Conservation (phyloP, 2,329 filamentous ascomycete genomes). For the Microdochium trichocladiopsis region DNA sequence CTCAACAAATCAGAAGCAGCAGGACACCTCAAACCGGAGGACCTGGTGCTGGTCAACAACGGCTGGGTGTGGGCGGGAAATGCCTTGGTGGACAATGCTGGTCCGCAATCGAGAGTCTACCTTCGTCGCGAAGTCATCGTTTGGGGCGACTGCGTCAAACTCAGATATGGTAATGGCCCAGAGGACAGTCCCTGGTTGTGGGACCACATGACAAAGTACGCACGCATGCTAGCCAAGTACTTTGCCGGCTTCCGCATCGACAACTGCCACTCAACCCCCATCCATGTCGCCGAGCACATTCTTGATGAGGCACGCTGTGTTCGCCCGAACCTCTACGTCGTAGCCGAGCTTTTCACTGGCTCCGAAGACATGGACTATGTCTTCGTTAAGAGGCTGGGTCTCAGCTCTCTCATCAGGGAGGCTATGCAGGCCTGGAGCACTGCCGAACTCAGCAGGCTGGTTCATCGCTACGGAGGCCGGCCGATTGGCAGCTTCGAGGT, state of each 20-base stretch:
- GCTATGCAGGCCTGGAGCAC: slow-evolving; percentile 99
- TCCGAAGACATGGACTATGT: slow-evolving; percentile 94
- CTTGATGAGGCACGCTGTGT: slow-evolving; percentile 88
- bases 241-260: slow-evolving; percentile 95
- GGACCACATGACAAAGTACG: slow-evolving; percentile 94
- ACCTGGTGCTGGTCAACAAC: slow-evolving; percentile 85
- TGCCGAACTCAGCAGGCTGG: slow-evolving; percentile 81
- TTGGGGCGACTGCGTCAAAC: slow-evolving; percentile 97
- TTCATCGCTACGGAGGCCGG: slow-evolving; percentile 87
- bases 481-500: slow-evolving; percentile 96
- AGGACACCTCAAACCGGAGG: slow-evolving; percentile 65
- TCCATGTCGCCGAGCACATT: slow-evolving; percentile 91
- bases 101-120: slow-evolving; percentile 84
- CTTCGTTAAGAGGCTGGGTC: slow-evolving; percentile 86
- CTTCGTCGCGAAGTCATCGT: slow-evolving; percentile 93
- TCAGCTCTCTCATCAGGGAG: slow-evolving; percentile 89
- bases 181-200: slow-evolving; percentile 90
- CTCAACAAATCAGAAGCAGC: slow-evolving; percentile 75
- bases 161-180: slow-evolving; percentile 75
- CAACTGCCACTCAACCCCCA: slow-evolving; percentile 93
- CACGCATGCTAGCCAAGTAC: slow-evolving; percentile 84
- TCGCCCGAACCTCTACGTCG: slow-evolving; percentile 81
- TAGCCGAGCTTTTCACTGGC: slow-evolving; percentile 91
- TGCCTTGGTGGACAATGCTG: slow-evolving; percentile 88
- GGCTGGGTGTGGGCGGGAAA: slow-evolving; percentile 99